phyloP scores from a whole-genome alignment of 208 protist genomes.

The Phytomonas francai region DNA sequence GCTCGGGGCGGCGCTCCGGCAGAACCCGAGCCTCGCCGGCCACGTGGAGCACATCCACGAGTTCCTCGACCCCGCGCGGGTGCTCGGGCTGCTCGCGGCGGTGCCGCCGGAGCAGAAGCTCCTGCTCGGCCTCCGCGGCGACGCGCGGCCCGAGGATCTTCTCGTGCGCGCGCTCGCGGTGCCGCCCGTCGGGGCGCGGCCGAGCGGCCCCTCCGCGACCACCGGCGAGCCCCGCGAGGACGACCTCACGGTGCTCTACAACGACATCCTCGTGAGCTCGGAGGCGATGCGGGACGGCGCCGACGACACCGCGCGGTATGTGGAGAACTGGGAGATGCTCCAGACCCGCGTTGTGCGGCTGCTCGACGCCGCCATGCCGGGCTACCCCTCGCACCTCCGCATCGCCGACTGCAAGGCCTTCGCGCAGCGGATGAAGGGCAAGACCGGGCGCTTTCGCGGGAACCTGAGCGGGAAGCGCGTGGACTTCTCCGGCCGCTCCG shows the following conservation, averaged over 20 bases:
- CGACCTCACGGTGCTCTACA: slow-evolving; percentile 97
- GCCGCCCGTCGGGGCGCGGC: slow-evolving; percentile 96
- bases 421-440: slow-evolving; percentile 98
- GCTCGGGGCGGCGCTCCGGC: slow-evolving; percentile 28
- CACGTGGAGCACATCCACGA: slow-evolving; percentile 75
- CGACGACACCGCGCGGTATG: slow-evolving; percentile 55
- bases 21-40: slow-evolving; percentile 50
- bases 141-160: slow-evolving; percentile 81
- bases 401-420: slow-evolving; percentile 79
- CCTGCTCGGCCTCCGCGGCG: slow-evolving; percentile 90
- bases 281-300: slow-evolving; percentile 77
- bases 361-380: slow-evolving; percentile 74
- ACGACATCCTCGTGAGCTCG: slow-evolving; percentile 85
- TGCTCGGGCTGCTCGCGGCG: slow-evolving; percentile 86
- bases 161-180: slow-evolving; percentile 93
- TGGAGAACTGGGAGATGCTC: slow-evolving; percentile 96
- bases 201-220: slow-evolving; percentile 79
- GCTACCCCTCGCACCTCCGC: slow-evolving; percentile 53
- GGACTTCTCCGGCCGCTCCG: slow-evolving; percentile 98
- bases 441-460: slow-evolving; percentile 97
- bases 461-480: slow-evolving; percentile 99
- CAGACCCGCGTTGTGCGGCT: slow-evolving; percentile 90
- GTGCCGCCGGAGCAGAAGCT: slow-evolving; percentile 91
- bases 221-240: slow-evolving; percentile 93
- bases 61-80: slow-evolving; percentile 91